These are phyloP conservation scores for Trichoderma asperelloides DNA, from an alignment of 495 filamentous ascomycete species.

Conservation along the genomic window DNA sequence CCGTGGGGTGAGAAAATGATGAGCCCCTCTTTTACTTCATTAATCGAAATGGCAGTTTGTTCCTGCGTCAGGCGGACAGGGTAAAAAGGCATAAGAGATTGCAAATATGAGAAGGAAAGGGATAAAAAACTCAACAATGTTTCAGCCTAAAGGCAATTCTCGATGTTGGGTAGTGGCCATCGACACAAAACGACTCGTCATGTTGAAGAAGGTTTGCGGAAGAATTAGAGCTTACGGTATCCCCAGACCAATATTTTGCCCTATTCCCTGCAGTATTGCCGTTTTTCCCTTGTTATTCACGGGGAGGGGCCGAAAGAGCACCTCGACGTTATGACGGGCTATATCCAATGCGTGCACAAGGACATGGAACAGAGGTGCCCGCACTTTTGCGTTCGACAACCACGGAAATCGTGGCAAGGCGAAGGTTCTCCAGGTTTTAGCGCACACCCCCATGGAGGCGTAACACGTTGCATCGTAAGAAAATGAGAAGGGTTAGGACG, in stretches of 20 bases:
- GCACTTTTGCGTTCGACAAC: no score
- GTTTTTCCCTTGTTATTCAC: neutral
- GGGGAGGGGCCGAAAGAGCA: no score
- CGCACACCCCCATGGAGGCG: slow-evolving; percentile 1
- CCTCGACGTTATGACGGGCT: no score
- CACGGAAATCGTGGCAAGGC: no score
- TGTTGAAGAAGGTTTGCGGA: neutral
- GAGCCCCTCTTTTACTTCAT: neutral
- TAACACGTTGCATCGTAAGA: slow-evolving; percentile 5
- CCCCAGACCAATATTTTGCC: neutral
- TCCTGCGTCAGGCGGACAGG: neutral
- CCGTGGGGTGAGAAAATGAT: neutral
- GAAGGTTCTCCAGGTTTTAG: neutral
- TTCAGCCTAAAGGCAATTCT: neutral
- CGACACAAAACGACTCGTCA: neutral
- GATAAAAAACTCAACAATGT: neutral
- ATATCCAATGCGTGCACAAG: no score
- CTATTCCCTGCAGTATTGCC: neutral
- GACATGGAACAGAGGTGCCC: no score
- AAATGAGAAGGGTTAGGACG: neutral
- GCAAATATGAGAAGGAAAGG: neutral
- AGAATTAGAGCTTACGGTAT: neutral
- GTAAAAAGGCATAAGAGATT: neutral
- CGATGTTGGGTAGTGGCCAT: neutral
- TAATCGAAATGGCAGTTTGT: neutral